phyloP scores from a whole-genome alignment of 2,329 filamentous ascomycete genomes.

The Trichoderma guizhouense region DNA sequence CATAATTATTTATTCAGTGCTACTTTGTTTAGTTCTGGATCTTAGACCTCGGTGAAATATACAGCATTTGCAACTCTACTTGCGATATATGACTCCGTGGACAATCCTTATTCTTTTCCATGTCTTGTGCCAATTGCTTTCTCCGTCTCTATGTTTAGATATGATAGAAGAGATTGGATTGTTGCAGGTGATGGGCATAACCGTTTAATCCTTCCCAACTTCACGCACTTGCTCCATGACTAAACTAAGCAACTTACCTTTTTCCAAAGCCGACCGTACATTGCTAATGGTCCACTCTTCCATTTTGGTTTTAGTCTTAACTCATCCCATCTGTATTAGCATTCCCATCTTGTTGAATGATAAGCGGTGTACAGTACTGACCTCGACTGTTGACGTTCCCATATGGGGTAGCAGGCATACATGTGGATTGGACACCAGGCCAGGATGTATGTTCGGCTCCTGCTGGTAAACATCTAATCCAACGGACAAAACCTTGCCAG shows the following conservation, averaged over 20 bases:
- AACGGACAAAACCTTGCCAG: constrained; percentile 43
- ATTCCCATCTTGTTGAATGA: not conserved
- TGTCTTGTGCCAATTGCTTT: not conserved
- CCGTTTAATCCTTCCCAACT: not conserved
- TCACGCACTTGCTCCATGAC: not conserved
- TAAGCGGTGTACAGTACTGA: not conserved
- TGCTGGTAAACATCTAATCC: constrained; percentile 48
- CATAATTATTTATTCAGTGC: not conserved
- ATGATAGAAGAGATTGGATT: not conserved
- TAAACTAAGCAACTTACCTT: not conserved
- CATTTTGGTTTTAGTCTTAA: not conserved
- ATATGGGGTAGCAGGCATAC: not conserved
- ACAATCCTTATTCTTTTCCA: not conserved
- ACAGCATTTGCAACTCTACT: not conserved
- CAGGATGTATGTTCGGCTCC: constrained; percentile 40
- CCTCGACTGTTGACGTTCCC: not conserved
- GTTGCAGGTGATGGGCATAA: not conserved
- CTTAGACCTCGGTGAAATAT: not conserved
- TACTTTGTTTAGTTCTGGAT: not conserved
- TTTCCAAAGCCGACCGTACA: not conserved
- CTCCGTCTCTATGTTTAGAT: not conserved
- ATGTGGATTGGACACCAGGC: not conserved
- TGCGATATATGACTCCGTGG: not conserved
- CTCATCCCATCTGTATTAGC: not conserved
- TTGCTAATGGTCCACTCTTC: not conserved